A percentile compares a stretch with the other conserved stretches of the same genome.
phyloP scores from a whole-genome alignment of 2,329 filamentous ascomycete genomes.

The Penicillium griseofulvum region DNA sequence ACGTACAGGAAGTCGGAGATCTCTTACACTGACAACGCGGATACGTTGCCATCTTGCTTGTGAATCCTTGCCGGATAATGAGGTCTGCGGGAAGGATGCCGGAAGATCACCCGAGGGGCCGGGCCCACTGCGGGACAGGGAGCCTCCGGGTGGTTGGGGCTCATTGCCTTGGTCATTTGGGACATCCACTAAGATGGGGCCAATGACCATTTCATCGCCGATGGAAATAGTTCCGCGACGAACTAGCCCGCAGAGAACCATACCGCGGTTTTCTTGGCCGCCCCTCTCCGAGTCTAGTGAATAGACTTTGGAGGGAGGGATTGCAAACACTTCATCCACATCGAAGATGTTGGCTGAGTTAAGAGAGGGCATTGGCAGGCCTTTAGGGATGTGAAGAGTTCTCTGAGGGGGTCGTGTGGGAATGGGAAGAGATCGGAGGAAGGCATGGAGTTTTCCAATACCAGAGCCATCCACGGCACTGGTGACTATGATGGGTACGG shows the following conservation, averaged over 20 bases:
- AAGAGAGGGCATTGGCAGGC: constrained; percentile 32
- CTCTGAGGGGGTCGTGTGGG: constrained; percentile 45
- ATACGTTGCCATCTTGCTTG: constrained; percentile 76
- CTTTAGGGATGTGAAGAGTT: constrained; percentile 18
- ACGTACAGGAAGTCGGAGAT: constrained; percentile 78
- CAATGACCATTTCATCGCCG: constrained; percentile 74
- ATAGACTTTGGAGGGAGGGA: constrained; percentile 62
- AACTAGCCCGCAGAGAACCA: constrained; percentile 81
- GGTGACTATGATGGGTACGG: constrained; percentile 82
- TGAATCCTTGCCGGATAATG: constrained; percentile 46
- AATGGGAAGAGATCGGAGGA: constrained; percentile 73
- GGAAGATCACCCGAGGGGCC: constrained; percentile 34
- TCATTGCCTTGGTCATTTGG: constrained; percentile 54
- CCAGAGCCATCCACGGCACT: constrained; percentile 83
- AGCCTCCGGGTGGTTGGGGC: constrained; percentile 22
- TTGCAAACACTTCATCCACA: constrained; percentile 83
- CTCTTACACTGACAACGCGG: constrained; percentile 79
- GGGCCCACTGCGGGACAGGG: constrained; percentile 31
- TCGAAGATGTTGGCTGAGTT: constrained; percentile 72
- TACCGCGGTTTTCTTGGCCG: constrained; percentile 52
- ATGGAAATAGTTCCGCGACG: constrained; percentile 75
- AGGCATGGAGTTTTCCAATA: constrained; percentile 75
- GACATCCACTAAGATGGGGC: constrained; percentile 60
- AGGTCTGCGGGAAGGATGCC: constrained; percentile 30
- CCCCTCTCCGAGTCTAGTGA: constrained; percentile 40